These are phyloP conservation scores for Pelargonium cotyledonis DNA, from an alignment of 441 rosid genomes.

Conservation along the genomic window DNA sequence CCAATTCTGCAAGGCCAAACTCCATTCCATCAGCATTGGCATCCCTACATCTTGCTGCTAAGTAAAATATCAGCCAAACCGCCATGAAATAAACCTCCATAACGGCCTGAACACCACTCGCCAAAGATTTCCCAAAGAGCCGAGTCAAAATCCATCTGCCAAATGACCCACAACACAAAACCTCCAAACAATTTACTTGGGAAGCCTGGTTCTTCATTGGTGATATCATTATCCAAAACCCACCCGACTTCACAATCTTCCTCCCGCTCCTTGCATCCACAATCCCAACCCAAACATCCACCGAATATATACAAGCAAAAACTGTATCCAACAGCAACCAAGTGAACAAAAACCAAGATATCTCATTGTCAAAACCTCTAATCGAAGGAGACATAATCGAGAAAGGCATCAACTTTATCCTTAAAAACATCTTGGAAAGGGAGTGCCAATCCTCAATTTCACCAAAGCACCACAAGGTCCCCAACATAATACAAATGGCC, in stretches of 20 bases:
- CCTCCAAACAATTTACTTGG: background rate
- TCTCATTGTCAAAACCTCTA: background rate
- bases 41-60: slow-evolving; percentile 8
- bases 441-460: background rate
- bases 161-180: background rate
- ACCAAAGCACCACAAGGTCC: background rate
- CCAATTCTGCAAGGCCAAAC: background rate
- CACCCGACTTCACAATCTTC: background rate
- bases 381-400: background rate
- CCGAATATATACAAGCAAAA: background rate
- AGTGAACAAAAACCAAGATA: background rate
- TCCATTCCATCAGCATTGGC: background rate
- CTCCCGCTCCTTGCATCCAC: background rate
- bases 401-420: background rate
- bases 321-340: background rate
- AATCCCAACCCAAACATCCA: background rate
- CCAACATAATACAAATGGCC: background rate
- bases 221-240: too few species aligned
- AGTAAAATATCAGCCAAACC: slow-evolving; percentile 1
- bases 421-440: background rate
- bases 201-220: too few species aligned
- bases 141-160: background rate
- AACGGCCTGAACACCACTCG: background rate
- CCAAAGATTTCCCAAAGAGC: background rate
- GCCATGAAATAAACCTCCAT: slow-evolving; percentile 11